These are phyloP conservation scores for Hansenula sp. DNA, from an alignment of 1,139 yeast genomes.

Conservation along the genomic window DNA sequence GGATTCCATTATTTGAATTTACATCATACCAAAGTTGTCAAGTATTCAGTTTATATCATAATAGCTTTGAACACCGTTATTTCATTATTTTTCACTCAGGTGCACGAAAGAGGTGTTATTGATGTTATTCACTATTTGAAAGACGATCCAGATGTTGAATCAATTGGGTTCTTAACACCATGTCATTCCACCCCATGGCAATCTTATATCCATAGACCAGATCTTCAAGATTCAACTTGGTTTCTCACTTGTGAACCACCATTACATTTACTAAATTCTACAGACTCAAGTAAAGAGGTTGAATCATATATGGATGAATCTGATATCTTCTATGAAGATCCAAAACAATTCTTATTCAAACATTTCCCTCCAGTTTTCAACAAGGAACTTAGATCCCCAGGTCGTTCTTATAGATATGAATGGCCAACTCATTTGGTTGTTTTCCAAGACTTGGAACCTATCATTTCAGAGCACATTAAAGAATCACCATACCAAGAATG, in stretches of 20 bases:
- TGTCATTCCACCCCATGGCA: constrained; percentile 99
- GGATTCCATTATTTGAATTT: constrained; percentile 24
- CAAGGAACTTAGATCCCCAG: constrained; percentile 21
- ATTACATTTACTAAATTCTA: constrained; percentile 30
- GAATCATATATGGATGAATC: constrained; percentile 74
- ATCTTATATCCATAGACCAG: constrained; percentile 65
- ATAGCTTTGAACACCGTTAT: constrained; percentile 40
- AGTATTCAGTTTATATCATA: constrained; percentile 16
- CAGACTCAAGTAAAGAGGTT: constrained; percentile 24
- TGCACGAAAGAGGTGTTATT: constrained; percentile 85
- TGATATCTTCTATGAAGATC: constrained; percentile 73
- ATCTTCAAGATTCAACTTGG: constrained; percentile 51
- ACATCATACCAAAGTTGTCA: constrained; percentile 10
- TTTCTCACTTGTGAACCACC: constrained; percentile 94
- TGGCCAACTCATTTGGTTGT: constrained; percentile 77
- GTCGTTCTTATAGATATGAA: constrained; percentile 31
- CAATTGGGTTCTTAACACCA: constrained; percentile 83
- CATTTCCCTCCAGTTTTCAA: constrained; percentile 36
- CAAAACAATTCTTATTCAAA: constrained; percentile 44
- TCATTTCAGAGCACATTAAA: constrained; percentile 36
- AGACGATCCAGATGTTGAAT: constrained; percentile 34
- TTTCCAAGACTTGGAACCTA: constrained; percentile 58
- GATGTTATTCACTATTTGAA: constrained; percentile 57
- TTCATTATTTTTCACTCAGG: constrained; percentile 50
- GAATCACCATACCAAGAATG: constrained; percentile 43